Base-by-base conservation (phyloP, 768 basidiomycete genomes). In the Hortiboletus flavorubellus region DNA sequence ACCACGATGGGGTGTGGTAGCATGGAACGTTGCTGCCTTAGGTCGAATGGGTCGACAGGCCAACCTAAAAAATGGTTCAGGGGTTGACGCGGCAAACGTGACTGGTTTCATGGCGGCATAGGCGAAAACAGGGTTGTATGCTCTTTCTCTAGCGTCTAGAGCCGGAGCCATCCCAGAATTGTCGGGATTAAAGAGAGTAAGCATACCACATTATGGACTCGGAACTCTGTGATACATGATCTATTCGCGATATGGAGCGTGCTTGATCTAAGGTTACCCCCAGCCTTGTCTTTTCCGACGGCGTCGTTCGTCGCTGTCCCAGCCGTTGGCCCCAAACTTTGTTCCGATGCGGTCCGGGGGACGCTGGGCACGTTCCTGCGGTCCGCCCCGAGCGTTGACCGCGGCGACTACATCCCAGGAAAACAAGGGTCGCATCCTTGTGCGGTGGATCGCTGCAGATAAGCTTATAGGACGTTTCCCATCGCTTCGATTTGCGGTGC, bases 261-360 rank as follows among this genome's bases (percentile, higher is more conserved):
- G 14, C 53, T 69, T 15, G 76, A 78, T 45, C 41, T 10, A 29
- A 60, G 39, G 46, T 62, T 77, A 73, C 49, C 71, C 77, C 77
- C 5, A 67, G 67, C 1, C 68, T 64, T 16, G 69, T 72, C 8
- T 71, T 74, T 21, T 64, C 78, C 80, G 16, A 73, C 70, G 35
- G 73, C 72, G 16, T 64, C 31, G 23, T 26, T 43, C 30, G 44
- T 53, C 18, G 44, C 49, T 48, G 59, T 67, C 47, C 59, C 59
- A 49, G 41, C 59, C 8, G 15, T 63, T 44, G 64, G 65, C 46
- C 61, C 62, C 2, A 14, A 29, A 34, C 14, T 23, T 55, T 41
- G 53, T 33, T 42, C 56, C 59, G 61, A 56, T 54, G 44, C 41
- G 45, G 40, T n/a, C 64, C 59, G 41, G 53, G 40, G 1, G 55